Evolutionary conservation across 2,329 filamentous ascomycete species (phyloP).

Genomic region (Lojkania enalia): DNA sequence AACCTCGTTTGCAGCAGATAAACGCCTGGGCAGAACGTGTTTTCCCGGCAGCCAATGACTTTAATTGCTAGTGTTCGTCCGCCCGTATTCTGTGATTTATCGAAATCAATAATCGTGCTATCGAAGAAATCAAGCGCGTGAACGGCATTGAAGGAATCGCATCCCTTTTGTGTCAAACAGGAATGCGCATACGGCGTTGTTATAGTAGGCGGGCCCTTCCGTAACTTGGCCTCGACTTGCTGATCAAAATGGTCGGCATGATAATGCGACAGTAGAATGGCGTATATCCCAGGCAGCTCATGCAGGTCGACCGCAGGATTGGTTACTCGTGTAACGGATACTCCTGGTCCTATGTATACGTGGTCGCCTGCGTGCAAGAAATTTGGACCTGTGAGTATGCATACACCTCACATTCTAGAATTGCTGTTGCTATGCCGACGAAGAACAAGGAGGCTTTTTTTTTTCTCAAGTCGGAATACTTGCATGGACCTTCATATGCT

Average conservation of each 20-base stretch:
- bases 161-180: slow-evolving; percentile 52
- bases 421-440: not conserved
- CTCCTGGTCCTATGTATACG: slow-evolving; percentile 67
- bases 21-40: slow-evolving; percentile 56
- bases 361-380: slow-evolving; percentile 69
- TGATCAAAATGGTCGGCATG: slow-evolving; percentile 64
- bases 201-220: slow-evolving; percentile 62
- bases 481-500: no score
- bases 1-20: slow-evolving; percentile 52
- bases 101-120: slow-evolving; percentile 52
- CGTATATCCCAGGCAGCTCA: slow-evolving; percentile 62
- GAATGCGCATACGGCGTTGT: slow-evolving; percentile 64
- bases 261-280: slow-evolving; percentile 65
- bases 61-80: slow-evolving; percentile 52
- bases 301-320: slow-evolving; percentile 65
- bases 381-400: slow-evolving; percentile 51
- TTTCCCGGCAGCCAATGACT: slow-evolving; percentile 66
- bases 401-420: not conserved
- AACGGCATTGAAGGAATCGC: slow-evolving; percentile 59
- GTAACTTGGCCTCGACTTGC: slow-evolving; percentile 55
- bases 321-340: slow-evolving; percentile 57
- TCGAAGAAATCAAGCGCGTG: slow-evolving; percentile 61
- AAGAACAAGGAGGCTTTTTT: not conserved
- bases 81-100: slow-evolving; percentile 12
- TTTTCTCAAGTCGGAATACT: not conserved